Base-by-base conservation (phyloP, 495 filamentous ascomycete species). In the Trichoderma erinaceum region DNA sequence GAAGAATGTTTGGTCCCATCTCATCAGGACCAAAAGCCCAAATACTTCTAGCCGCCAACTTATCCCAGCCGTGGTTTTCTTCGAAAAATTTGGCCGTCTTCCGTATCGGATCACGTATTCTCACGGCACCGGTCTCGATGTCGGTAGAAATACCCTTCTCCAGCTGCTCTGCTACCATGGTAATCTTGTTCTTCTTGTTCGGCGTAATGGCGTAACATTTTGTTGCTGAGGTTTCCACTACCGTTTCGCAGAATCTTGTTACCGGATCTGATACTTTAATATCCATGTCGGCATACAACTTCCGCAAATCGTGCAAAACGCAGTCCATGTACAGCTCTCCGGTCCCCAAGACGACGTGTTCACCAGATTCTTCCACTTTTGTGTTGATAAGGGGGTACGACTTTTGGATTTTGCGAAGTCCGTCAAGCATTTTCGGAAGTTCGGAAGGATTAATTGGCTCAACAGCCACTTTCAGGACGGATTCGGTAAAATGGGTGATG, bases 261-360 rank as follows among this genome's bases (percentile, higher is more conserved):
- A 98, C 96, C 6, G 95, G 95, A 74, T 99, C 95, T 12, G 95
- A 99, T 63, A 99, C 92, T 79, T 97, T 97, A 78, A 98, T 87
- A 74, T 99, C 96, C 95, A 99, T 99, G 74, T 98, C 93, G n/a
- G 94, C 92, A 76, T 97, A 99, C 25, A 97, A 81, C 32, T 88
- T 85, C 64, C 95, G 92, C 16, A 99, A 85, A 75, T 99, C 95
- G 77, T 99, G 93, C 43, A 99, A 87, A 38, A 97, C 95, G 74
- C 94, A 98, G 78, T 99, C 95, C 92, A 99, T 97, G 79, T 98
- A 98, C 8, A 99, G 83, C 74, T 99, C 95, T 44, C 95, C 95
- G 3, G 95, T 98, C 23, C 95, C 95, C 25, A 99, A 84, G 52
- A 99, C 85, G 69, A 98, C 87, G 77, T 99, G 95, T 76, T 99